Evolutionary conservation across 139 green algal species (phyloP), one percentile per base, ranked within the genome.

Genomic region (Pycnococcus provasolii): DNA sequence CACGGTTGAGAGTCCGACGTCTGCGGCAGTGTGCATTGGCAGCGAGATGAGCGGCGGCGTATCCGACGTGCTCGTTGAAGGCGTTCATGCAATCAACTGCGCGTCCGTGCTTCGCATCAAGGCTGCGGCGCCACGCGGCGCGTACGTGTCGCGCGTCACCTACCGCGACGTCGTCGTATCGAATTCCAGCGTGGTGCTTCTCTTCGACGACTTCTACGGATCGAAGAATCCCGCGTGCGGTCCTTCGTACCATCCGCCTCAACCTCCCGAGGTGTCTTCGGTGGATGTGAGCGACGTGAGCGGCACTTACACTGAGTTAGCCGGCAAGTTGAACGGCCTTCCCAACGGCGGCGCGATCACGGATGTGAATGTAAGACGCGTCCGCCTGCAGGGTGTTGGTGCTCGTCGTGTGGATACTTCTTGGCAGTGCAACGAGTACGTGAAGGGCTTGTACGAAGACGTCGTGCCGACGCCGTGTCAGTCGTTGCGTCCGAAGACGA

Each of bases 1-100:
- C 57, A 63, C 41, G 57, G 40, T 58, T 11, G 11, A 44, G 9
- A 48, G 9, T 44, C 57, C 41, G 11, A 47, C 8, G 40, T 9
- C 57, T 47, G 41, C 41, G 11, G 41, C 9, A n/a, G 41, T 63
- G 40, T 58, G 39, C 57, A 63, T 47, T 13, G 39, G 57, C 9
- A 60, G 26, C 43, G 70, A 76, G 59, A 76, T 76, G 64, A 68
- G 51, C 11, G 70, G 70, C 43, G 70, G 70, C 39, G 70, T 76
- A 26, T 13, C 39, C 13, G 7, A 58, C 41, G 54, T 76, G 41
- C 7, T 39, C 53, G 39, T 67, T 1, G 48, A 43, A 9, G 42
- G 67, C 52, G 11, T 66, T 42, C n/a, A 26, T 51, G n/a, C 73
- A 5, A 6, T 13, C 2, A 8, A 59, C 44, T 58, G 39, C 8